Percentiles rank a stretch among this genome's conserved stretches.
Conservation (phyloP, 208 protist genomes). For the Leishmania turanica region DNA sequence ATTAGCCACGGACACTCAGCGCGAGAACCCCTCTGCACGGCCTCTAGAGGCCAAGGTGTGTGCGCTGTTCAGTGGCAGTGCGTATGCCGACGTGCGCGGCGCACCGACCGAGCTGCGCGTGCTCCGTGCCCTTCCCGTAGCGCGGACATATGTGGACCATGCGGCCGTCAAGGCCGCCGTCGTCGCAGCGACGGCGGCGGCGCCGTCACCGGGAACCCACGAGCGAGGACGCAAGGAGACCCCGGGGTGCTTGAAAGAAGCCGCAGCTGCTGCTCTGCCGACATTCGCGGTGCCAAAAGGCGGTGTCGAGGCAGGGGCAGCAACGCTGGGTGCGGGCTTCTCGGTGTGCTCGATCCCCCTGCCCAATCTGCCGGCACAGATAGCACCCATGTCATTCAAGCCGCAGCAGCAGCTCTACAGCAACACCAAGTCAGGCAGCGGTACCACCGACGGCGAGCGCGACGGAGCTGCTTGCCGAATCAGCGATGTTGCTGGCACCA, state of each 20-base stretch:
- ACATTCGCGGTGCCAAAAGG: not conserved
- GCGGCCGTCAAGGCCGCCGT: not conserved
- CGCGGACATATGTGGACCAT: not conserved
- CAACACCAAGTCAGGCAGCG: not conserved
- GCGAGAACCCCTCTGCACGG: not conserved
- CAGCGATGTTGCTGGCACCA: not conserved
- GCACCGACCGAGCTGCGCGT: not conserved
- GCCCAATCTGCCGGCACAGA: not conserved
- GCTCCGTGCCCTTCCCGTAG: conserved; percentile 12
- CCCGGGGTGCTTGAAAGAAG: not conserved
- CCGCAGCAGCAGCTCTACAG: not conserved
- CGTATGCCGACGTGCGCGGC: not conserved
- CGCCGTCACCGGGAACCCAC: not conserved
- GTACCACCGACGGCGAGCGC: not conserved
- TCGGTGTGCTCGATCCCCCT: not conserved
- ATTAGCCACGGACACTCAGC: not conserved
- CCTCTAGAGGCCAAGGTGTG: conserved; percentile 5
- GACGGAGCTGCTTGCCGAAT: not conserved
- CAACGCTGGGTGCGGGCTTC: not conserved
- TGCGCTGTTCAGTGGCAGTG: conserved; percentile 13
- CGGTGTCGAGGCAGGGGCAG: not conserved
- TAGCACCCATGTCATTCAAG: not conserved
- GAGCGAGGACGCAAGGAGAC: not conserved
- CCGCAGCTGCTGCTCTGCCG: not conserved
- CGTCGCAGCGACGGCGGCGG: not conserved